Conservation (phyloP, 257 asterid genomes). For the Schizonepeta tenuifolia region DNA sequence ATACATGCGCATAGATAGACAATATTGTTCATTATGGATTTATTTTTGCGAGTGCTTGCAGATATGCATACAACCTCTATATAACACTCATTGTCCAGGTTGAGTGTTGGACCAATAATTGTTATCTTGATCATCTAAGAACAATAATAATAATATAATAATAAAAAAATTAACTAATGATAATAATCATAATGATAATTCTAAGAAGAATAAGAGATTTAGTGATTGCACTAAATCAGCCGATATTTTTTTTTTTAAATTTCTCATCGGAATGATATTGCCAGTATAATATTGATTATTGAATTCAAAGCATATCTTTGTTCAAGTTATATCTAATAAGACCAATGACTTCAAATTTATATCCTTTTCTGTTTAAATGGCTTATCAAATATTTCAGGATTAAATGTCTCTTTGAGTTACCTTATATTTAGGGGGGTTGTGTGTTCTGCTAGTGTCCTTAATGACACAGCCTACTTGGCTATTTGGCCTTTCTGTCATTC, state of each 20-base stretch:
- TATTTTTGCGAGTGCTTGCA: constrained; percentile 28
- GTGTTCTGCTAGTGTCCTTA: constrained; percentile 1
- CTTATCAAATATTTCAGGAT: constrained; percentile 13
- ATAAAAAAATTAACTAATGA: not conserved
- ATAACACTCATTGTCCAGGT: not conserved
- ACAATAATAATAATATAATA: not conserved
- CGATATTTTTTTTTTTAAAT: constrained; percentile 14
- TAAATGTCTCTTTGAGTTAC: constrained; percentile 6
- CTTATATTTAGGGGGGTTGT: not conserved
- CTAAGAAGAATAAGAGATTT: not conserved
- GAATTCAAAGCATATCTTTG: not conserved
- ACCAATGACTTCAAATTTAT: constrained; percentile 19
- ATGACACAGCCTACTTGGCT: constrained; percentile 11
- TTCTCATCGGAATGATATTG: constrained; percentile 3
- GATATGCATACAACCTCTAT: constrained; percentile 19
- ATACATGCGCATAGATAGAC: not conserved
- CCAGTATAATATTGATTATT: not conserved
- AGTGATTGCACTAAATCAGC: constrained; percentile 5
- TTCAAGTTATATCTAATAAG: constrained; percentile 3
- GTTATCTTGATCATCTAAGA: not conserved
- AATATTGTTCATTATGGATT: constrained; percentile 18
- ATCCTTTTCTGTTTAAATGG: not conserved
- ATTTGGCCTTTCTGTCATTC: constrained; percentile 4
- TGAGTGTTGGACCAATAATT: constrained; percentile 7
- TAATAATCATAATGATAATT: not conserved